Conservation (phyloP, 2,329 filamentous ascomycete genomes). For the Xylariaceae sp. region DNA sequence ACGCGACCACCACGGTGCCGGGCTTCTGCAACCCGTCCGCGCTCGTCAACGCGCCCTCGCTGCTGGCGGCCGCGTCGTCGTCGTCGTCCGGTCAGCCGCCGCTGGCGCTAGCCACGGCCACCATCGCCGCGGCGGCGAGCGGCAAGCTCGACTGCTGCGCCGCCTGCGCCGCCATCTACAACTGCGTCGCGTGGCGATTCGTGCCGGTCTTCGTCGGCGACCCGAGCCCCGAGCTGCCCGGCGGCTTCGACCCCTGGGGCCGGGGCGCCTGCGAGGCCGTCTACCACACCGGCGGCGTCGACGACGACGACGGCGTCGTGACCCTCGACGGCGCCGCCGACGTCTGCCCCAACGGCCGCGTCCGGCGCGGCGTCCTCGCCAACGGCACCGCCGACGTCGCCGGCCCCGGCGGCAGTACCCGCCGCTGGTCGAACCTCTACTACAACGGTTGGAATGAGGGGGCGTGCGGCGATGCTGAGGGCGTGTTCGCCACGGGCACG, state of each 20-base stretch:
- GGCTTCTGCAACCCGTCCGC: slow-evolving; percentile 23
- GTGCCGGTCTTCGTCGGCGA: slow-evolving; percentile 14
- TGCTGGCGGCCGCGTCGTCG: slow-evolving; percentile 5
- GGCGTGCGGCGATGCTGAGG: slow-evolving; percentile 16
- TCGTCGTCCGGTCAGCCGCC: neutral
- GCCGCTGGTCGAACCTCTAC: slow-evolving; percentile 17
- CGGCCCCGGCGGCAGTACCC: neutral
- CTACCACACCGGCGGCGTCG: slow-evolving; percentile 17
- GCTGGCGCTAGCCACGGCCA: slow-evolving; percentile 15
- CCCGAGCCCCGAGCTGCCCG: slow-evolving; percentile 17
- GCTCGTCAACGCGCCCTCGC: slow-evolving; percentile 17
- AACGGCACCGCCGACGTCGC: slow-evolving; percentile 10
- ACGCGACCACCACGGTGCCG: slow-evolving; percentile 20
- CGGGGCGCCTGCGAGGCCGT: slow-evolving; percentile 20
- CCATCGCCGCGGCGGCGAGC: slow-evolving; percentile 18
- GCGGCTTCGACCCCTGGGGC: slow-evolving; percentile 24
- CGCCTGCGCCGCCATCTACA: slow-evolving; percentile 21
- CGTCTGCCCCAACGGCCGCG: slow-evolving; percentile 15
- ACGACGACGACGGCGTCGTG: slow-evolving; percentile 4
- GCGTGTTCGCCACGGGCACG: slow-evolving; percentile 11
- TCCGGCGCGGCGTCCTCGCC: slow-evolving; percentile 2
- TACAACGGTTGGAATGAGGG: slow-evolving; percentile 26
- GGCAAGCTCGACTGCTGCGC: slow-evolving; percentile 24
- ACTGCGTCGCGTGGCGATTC: slow-evolving; percentile 25
- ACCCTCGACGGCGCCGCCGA: slow-evolving; percentile 3